Percentiles rank a stretch among this genome's conserved stretches.
Conservation (phyloP, 2,329 filamentous ascomycete species). For the Chaetomium sp. region DNA sequence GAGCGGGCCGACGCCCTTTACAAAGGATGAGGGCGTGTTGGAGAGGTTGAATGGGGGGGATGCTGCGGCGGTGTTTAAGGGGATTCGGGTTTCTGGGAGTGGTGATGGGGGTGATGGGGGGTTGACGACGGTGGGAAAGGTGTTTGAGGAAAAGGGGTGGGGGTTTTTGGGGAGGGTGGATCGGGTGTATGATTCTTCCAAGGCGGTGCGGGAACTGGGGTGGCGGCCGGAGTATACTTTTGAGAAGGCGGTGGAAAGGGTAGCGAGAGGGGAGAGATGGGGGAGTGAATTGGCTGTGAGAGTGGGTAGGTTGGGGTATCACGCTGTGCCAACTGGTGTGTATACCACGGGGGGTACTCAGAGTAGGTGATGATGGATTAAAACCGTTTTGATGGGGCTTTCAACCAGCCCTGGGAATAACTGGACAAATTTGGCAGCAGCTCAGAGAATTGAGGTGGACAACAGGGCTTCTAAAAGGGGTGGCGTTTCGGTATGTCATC, state of each 20-base stretch:
- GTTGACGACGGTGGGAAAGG: constrained; percentile 24
- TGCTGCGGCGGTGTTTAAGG: constrained; percentile 28
- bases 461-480: no score
- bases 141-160: constrained; percentile 30
- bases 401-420: no score
- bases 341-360: constrained; percentile 29
- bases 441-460: no score
- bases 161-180: constrained; percentile 34
- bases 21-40: constrained; percentile 27
- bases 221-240: constrained; percentile 40
- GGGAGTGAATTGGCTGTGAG: constrained; percentile 33
- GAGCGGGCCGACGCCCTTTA: constrained; percentile 38
- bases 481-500: no score
- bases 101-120: neutral
- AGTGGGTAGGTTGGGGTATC: constrained; percentile 41
- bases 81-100: no score
- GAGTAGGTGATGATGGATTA: no score
- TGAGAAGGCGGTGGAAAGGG: constrained; percentile 28
- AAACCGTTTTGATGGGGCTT: no score
- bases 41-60: constrained; percentile 28
- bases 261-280: constrained; percentile 32
- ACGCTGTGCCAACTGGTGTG: constrained; percentile 36
- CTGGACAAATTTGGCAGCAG: no score
- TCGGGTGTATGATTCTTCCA: constrained; percentile 40
- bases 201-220: constrained; percentile 35